Evolutionary conservation across 495 filamentous ascomycete genomes (phyloP), one percentile per base, ranked within the genome.

Genomic region (Penicillium tannophilum): DNA sequence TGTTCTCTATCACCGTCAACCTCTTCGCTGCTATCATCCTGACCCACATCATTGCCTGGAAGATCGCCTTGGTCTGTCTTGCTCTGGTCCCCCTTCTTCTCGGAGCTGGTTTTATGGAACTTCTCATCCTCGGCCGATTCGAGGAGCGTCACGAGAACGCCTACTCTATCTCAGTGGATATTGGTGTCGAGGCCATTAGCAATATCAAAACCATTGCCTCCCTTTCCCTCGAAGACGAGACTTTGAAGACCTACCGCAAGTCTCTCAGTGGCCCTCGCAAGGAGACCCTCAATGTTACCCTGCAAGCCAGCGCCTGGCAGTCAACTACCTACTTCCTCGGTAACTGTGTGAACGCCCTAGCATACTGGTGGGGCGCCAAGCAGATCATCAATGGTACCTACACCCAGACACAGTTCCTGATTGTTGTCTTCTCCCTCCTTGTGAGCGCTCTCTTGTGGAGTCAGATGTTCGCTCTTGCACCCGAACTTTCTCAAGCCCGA

Each of bases 331-430:
- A 84, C 52, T 80, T 77, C 63, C 63, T 82, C 10, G 76, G 79
- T 17, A 76, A 83, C 55, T 69, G 82, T 11, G 78, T 88, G 14
- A 84, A 87, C 60, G 86, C 85, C 0, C 70, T 90, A 17, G 86
- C 86, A 6, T 89, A 88, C 64, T 88, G 85, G 82, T 90, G 86
- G 80, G 87, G 87, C n/a, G 74, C 83, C 2, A 82, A 80, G 48
- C 81, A 85, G 51, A 82, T 89, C 23, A 72, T 82, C 31, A 68
- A 72, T 28, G 85, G 86, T 12, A 68, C 75, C 39, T 88, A 88
- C 51, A 79, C 78, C 0, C 79, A 79, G 24, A 76, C 80, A 2
- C 78, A 88, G 54, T 89, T 89, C 69, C 80, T 88, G 60, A 87
- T 87, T 60, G 84, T 88, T 1, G 72, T 88, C 0, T 79, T 86